Conservation (phyloP, 176 grass and related monocot genomes). For the barley (Hordeum vulgare) region MorexV3_pseudomolecules_assembly NC_058520.1:383923194-383923693, state of each 20-base stretch:
- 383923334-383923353: too few relatives aligned
- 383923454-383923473: background rate
- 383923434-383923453: background rate
- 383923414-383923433: background rate
- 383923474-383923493: background rate
- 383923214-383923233: too few relatives aligned
- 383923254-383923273: background rate
- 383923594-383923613: background rate
- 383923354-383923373: too few relatives aligned
- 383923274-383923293: too few relatives aligned
- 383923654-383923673: background rate
- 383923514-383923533: background rate
- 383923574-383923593: background rate
- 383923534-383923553: background rate
- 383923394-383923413: background rate
- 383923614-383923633: background rate
- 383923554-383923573: background rate
- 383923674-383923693: background rate
- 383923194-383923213: background rate
- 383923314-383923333: background rate
- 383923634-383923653: background rate
- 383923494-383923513: constrained; percentile 11
- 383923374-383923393: too few relatives aligned
- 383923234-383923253: background rate
- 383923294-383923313: too few relatives aligned